Base-by-base conservation (phyloP, 768 basidiomycete genomes). In the Suillus decipiens region DNA sequence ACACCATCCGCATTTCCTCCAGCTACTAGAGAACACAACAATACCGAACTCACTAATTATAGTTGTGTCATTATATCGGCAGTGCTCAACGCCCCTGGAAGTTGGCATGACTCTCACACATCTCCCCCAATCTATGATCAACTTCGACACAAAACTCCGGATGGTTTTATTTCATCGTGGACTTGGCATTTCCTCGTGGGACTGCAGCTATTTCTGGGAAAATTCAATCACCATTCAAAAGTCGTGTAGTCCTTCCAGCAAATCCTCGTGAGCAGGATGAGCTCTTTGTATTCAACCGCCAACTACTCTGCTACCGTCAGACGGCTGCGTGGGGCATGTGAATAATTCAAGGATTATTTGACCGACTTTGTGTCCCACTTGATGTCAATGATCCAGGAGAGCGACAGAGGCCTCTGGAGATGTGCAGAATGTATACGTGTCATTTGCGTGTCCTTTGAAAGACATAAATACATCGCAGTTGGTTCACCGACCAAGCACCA, bases 381-480 rank as follows among this genome's bases (percentile, higher is more conserved):
- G 34, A 34, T 34, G 34, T 34, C 6, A 34, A 34, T 34, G 34
- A 34, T 34, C 5, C 5, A 5, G 34, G 7, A 34, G 34, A 5
- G 34, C 34, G 34, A 9, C 34, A 34, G 34, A 34, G 34, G 34
- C 34, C 6, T 34, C 34, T 34, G 34, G 34, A 5, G 34, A 34
- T 34, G 9, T 34, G 34, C 34, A 9, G 50, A 50, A 31, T 50
- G 50, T 31, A 50, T 31, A 50, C 50, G 50, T 50, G 50, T 50
- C 50, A 31, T 50, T 50, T 50, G 50, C 50, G 50, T 50, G 50
- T 50, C 50, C 50, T 50, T 50, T 50, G 50, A 50, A 17, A 50
- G 50, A 50, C 50, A 31, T 50, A 50, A 50, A 50, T 50, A 50
- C 50, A 50, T 28, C 24, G 9, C 15, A 50, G 14, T 15, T 50